Evolutionary conservation across 73 alveolate species (phyloP).

Genomic region (Blepharisma japonicum): DNA sequence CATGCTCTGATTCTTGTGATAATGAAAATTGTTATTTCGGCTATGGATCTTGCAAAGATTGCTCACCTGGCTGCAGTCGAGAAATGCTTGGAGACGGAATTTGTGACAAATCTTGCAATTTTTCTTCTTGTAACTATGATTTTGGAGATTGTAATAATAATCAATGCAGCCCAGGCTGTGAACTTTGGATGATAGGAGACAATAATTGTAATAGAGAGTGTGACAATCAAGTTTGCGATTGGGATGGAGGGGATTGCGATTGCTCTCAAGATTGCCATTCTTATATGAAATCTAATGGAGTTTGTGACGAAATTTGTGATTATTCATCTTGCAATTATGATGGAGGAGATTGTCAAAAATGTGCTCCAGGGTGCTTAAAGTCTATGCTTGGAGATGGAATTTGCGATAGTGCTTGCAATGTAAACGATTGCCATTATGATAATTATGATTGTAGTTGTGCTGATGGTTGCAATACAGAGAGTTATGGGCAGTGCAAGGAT

Average conservation of each 20-base stretch:
- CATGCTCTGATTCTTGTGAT: constrained; percentile 20
- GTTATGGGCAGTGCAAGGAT: not conserved
- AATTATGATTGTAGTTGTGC: not conserved
- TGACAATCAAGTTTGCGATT: not conserved
- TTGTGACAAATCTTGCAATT: constrained; percentile 28
- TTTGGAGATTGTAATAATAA: constrained; percentile 26
- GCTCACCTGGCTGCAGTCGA: constrained; percentile 13
- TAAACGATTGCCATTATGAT: not conserved
- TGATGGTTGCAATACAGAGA: not conserved
- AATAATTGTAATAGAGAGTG: not conserved
- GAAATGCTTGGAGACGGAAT: constrained; percentile 29
- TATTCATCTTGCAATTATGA: not conserved
- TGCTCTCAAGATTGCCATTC: not conserved
- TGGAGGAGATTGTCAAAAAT: not conserved
- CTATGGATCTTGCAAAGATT: not conserved
- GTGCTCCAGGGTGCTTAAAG: not conserved
- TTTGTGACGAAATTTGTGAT: no score
- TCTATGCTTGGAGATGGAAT: not conserved
- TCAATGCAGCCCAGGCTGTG: not conserved
- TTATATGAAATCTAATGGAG: no score
- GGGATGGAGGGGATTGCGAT: not conserved
- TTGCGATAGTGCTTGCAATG: not conserved
- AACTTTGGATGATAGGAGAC: not conserved
- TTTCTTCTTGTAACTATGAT: not conserved
- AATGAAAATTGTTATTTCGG: not conserved